Base-by-base conservation (phyloP, 306 rosid species). In the Phaseolus lunatus region DNA sequence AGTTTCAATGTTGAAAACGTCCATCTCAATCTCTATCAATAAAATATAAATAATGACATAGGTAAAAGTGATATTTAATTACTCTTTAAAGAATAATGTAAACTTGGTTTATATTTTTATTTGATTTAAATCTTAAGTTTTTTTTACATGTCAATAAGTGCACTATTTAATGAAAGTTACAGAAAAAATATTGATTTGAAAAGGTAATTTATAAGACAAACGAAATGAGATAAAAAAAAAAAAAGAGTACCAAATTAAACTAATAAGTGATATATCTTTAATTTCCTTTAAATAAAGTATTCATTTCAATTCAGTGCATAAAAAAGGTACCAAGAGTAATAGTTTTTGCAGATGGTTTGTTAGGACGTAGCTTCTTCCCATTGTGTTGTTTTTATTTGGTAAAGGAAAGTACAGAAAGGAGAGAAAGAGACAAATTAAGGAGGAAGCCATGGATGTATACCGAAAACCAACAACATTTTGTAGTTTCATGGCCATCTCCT, bases 381-480 rank as follows among this genome's bases (percentile, higher is more conserved):
- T 9, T 39, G 2, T 39, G 3, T 39, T 39, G 2, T 39, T 39
- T 9, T 2, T 39, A 39, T 37, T 37, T 7, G 39, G 63, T 23
- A 58, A 14, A 56, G 56, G 16, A 45, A 53, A 66, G 29, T 35
- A 54, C 54, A 65, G 6, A 43, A 33, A 37, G 2, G 41, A 44
- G 77, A 74, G 58, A 81, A 75, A 57, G 72, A 57, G 68, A 39
- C 69, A 49, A 35, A 5, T 27, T 19, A 45, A 43, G 16, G 16
- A 43, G 1, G 73, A 26, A 72, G 49, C 31, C n/a, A 47, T 19
- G 67, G 29, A 56, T 19, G 12, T 9, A 24, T 14, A 29, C 12
- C 33, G 8, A 22, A 72, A 24, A 10, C 26, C 39, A 75, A 61
- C 74, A 23, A 50, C 73, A 69, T 10, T 63, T 77, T 82, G 85